Base-by-base conservation (phyloP, 2,329 filamentous ascomycete species). In the Macrophomina phaseolina region DNA sequence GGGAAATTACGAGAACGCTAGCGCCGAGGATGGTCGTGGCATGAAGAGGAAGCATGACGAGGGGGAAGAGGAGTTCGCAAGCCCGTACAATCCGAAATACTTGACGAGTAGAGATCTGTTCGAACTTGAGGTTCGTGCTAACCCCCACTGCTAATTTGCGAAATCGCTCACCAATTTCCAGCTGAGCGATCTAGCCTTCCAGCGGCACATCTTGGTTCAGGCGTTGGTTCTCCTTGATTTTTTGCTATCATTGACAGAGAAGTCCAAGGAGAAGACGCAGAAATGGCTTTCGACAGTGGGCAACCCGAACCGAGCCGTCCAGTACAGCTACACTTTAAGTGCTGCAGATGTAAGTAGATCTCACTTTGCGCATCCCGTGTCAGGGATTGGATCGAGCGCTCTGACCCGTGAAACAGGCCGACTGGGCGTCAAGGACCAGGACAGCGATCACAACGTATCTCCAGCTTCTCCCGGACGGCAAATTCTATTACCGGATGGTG, bases 81-180 rank as follows among this genome's bases (percentile, higher is more conserved):
- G 88, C 74, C 89, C 87, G 30, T 98, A 97, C 81, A 99, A 99
- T 73, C 94, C 96, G 1, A 99, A 98, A 76, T 99, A 99, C 76
- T 86, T 99, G 18, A 99, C 95, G n/a, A 98, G 94, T 77, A 87
- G 91, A 70, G 96, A 99, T 76, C 84, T 99, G 1, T 99, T 99
- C 78, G 93, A 96, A 73, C 87, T 99, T 53, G 95, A 99, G 86
- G 91, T 93, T 84, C 68, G 81, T 74, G 60, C 30, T 65, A 67
- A 58, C 23, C 30, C 32, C 12, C 18, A 38, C 56, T 36, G 9
- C 3, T n/a, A 28, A 52, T 48, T 48, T 34, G 34, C 16, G 3
- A 48, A 14, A 18, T 61, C n/a, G 73, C 72, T 79, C 67, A 76
- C 69, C 55, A 34, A 65, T 30, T 66, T 69, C 64, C 66, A 93